A percentile compares a stretch with the other conserved stretches of the same genome.
phyloP scores from a whole-genome alignment of 805 yeast species.

The Wickerhamomyces rabaulensis region DNA sequence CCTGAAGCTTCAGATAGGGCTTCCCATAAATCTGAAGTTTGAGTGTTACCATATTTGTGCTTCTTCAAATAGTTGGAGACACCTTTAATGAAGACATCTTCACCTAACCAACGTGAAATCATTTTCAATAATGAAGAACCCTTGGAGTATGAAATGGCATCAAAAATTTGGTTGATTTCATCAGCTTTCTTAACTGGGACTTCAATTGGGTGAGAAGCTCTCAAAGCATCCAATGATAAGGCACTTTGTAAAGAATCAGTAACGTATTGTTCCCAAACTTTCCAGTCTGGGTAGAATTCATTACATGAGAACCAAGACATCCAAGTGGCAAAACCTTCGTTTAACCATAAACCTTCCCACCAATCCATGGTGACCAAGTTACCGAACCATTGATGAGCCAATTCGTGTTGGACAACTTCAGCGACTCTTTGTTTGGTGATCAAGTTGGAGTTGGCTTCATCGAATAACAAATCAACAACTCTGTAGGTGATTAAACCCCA shows the following conservation, averaged over 20 bases:
- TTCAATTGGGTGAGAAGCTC: conserved; percentile 83
- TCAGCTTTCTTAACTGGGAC: conserved; percentile 75
- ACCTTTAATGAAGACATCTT: conserved; percentile 70
- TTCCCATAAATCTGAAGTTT: conserved; percentile 73
- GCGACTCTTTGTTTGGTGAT: conserved; percentile 69
- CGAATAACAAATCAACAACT: conserved; percentile 68
- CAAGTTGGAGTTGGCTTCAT: conserved; percentile 62
- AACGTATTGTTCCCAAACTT: conserved; percentile 81
- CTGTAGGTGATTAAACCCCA: conserved; percentile 79
- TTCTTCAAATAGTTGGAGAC: conserved; percentile 71
- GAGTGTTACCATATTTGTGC: conserved; percentile 74
- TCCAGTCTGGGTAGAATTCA: conserved; percentile 76
- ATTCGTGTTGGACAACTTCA: conserved; percentile 82
- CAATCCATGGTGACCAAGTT: conserved; percentile 87
- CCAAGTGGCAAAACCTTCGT: conserved; percentile 90
- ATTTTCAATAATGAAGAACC: conserved; percentile 77
- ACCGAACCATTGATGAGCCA: conserved; percentile 93
- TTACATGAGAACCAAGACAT: conserved; percentile 85
- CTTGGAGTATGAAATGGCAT: conserved; percentile 76
- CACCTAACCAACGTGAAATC: conserved; percentile 79
- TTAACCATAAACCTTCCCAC: conserved; percentile 89
- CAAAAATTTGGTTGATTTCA: conserved; percentile 80
- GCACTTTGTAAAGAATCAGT: conserved; percentile 74
- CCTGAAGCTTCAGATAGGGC: conserved; percentile 67
- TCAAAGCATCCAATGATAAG: conserved; percentile 66